phyloP scores from a whole-genome alignment of 1,284 basidiomycete genomes.

The Sporisorium scitamineum region DNA sequence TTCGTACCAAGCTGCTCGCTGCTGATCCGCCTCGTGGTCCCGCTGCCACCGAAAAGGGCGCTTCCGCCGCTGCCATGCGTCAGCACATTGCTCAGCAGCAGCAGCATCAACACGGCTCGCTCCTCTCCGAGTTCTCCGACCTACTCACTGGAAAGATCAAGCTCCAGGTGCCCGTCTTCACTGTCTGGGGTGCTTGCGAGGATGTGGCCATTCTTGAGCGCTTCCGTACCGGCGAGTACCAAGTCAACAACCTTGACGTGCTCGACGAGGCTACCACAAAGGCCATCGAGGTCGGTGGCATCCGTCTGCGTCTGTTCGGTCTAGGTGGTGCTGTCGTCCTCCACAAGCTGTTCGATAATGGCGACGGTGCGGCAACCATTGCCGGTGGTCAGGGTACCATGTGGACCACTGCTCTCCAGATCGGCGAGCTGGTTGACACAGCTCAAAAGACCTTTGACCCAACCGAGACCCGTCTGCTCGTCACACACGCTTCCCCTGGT shows the following conservation, averaged over 20 bases:
- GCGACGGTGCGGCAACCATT: slow-evolving; percentile 92
- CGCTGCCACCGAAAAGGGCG: slow-evolving; percentile 31
- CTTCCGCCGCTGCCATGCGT: slow-evolving; percentile 49
- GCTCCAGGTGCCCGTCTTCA: slow-evolving; percentile 83
- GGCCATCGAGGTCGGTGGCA: slow-evolving; percentile 88
- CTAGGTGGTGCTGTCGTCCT: slow-evolving; percentile 94
- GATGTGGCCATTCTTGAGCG: slow-evolving; percentile 93
- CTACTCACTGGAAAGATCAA: slow-evolving; percentile 78
- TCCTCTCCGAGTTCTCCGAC: slow-evolving; percentile 91
- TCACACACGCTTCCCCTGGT: slow-evolving; percentile 92
- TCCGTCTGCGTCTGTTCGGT: slow-evolving; percentile 91
- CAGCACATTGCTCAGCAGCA: slow-evolving; percentile 67
- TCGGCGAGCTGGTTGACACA: slow-evolving; percentile 97
- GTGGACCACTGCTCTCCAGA: slow-evolving; percentile 98
- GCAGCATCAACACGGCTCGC: slow-evolving; percentile 56
- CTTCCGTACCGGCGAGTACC: slow-evolving; percentile 84
- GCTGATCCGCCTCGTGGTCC: slow-evolving; percentile 71
- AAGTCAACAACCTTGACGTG: slow-evolving; percentile 81
- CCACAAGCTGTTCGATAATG: slow-evolving; percentile 98
- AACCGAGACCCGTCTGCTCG: slow-evolving; percentile 90
- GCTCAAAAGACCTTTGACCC: slow-evolving; percentile 89
- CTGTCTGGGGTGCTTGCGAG: slow-evolving; percentile 97
- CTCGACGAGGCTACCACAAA: slow-evolving; percentile 94
- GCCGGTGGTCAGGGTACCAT: slow-evolving; percentile 97
- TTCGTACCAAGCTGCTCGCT: slow-evolving; percentile 83